Evolutionary conservation across 164 flowering plant genomes (phyloP), one percentile per base, ranked within the genome.

Genomic region (Magnolia kwangsiensis): DNA sequence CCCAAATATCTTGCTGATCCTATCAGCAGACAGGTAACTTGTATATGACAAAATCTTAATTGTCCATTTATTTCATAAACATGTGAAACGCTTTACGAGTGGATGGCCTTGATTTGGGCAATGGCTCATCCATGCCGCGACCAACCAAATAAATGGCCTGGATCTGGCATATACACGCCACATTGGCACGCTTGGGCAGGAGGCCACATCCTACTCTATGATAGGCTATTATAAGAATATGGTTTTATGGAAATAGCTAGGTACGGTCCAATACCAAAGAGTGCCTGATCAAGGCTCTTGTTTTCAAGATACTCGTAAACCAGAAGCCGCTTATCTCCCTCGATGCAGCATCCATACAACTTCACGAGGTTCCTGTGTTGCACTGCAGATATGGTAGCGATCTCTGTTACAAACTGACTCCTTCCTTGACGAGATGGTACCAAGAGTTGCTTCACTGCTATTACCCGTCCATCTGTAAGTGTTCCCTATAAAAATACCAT

Each of bases 291-390:
- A 68, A 91, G 92, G 86, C 96, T 90, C 80, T 85, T 87, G 67
- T 90, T 90, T 76, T 90, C 91, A 14, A 86, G 88, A 78, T 88
- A 91, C 55, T 87, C 88, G 78, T 90, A 91, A 16, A 91, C 90
- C 81, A 91, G 75, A 50, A 89, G 87, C 73, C 93, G 80, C 45
- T 89, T 85, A 24, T 79, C 72, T 50, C 87, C 83, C 76, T 91
- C 92, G 0, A 79, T 83, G 76, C 96, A 90, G 75, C 91, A 91
- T 63, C 96, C 96, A 71, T 80, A 69, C 83, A 91, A 78, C 81
- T 86, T 81, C 86, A 75, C 77, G 27, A 75, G 82, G 77, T 90
- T 89, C 13, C 87, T 87, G 78, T 90, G 92, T 79, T 89, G 81
- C 16, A 88, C 77, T 19, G 74, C 81, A 24, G 89, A 80, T 67